These are phyloP conservation scores for Saccharomycopsis sp. DNA, from an alignment of 805 yeast genomes.

Conservation along the genomic window DNA sequence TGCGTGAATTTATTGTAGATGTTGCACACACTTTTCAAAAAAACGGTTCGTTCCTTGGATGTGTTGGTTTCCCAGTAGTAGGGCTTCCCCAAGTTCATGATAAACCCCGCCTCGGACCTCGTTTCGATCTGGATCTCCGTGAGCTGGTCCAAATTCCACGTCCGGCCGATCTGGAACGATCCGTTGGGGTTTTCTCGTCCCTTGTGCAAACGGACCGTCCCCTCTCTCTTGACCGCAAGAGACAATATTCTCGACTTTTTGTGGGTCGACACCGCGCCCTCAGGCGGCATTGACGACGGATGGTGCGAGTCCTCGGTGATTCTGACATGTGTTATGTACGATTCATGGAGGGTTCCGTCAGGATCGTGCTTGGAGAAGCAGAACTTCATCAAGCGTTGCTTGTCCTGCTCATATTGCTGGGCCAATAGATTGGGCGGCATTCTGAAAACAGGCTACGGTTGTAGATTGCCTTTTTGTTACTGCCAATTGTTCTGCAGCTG, in stretches of 20 bases:
- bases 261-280: constrained; percentile 36
- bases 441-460: constrained; percentile 13
- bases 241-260: constrained; percentile 56
- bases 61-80: constrained; percentile 77
- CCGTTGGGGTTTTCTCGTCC: constrained; percentile 76
- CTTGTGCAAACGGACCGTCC: constrained; percentile 70
- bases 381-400: constrained; percentile 38
- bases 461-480: neutral
- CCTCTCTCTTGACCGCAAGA: constrained; percentile 56
- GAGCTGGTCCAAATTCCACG: constrained; percentile 81
- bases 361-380: constrained; percentile 44
- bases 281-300: constrained; percentile 65
- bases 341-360: constrained; percentile 40
- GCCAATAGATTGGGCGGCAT: constrained; percentile 34
- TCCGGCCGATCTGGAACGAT: constrained; percentile 80
- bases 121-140: constrained; percentile 46
- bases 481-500: neutral
- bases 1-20: constrained; percentile 49
- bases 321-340: constrained; percentile 70
- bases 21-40: constrained; percentile 46
- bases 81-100: constrained; percentile 58
- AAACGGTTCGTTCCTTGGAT: constrained; percentile 51
- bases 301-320: constrained; percentile 67
- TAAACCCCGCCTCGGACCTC: constrained; percentile 48
- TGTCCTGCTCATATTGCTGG: constrained; percentile 51